Evolutionary conservation across 192 early-diverging fungal species (phyloP), one percentile per base, ranked within the genome.

Genomic region (Backusella macrospora): DNA sequence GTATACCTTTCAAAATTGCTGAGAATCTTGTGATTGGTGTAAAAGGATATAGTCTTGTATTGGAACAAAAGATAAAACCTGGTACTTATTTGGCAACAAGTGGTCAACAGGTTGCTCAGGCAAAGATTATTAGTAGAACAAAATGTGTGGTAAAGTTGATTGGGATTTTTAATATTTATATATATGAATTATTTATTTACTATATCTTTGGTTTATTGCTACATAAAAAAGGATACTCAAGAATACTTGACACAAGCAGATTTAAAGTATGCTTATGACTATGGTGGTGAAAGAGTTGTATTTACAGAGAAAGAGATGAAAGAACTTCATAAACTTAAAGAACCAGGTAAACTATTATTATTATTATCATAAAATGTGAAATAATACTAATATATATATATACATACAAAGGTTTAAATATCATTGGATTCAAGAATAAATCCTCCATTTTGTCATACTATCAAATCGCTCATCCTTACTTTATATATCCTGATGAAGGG

Each of bases 401-500:
- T 78, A 84, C 23, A 5, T 1, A 13, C 0, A 18, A 18, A 12
- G 93, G 90, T 13, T 13, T 95, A 14, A 75, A 75, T 1, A 62
- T 94, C 18, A 80, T 96, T 38, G 94, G 94, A 14, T 96, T 96
- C 82, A 91, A 92, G 69, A 81, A 85, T 13, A 74, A 45, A 10
- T 65, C 13, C 34, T 63, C 72, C 5, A 73, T 92, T 7, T 80
- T 84, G 16, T 66, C 77, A 43, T 80, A 93, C 40, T 81, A 90
- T 72, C 92, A 92, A 66, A 75, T 96, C 68, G 76, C 49, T 21
- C 90, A 91, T 68, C 73, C 90, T 8, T 80, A 84, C 55, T 93
- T 96, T 75, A 78, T 96, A 38, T 90, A 88, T 70, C 93, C 94
- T 10, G 92, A 94, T 73, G 93, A 95, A 64, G 64, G n/a, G 34